A percentile compares a stretch with the other conserved stretches of the same genome.
Evolutionary conservation across 805 yeast genomes (phyloP).

Genomic region (Barnettozyma botsteinii): DNA sequence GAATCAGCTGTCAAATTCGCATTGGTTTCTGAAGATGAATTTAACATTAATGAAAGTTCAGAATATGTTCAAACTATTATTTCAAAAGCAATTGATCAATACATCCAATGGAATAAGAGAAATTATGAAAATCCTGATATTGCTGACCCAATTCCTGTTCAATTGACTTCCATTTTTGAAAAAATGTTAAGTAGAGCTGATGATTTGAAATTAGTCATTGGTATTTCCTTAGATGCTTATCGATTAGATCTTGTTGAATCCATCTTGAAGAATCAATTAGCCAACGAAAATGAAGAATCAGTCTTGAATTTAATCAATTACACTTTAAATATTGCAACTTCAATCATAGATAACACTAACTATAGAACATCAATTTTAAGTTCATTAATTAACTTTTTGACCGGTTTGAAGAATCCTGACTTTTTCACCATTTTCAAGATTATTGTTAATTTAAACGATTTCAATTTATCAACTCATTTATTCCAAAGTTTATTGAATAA

Average conservation of each 20-base stretch:
- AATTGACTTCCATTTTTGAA: slow-evolving; percentile 68
- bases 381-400: slow-evolving; percentile 54
- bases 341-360: slow-evolving; percentile 55
- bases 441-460: slow-evolving; percentile 81
- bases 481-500: slow-evolving; percentile 51
- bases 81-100: slow-evolving; percentile 83
- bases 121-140: slow-evolving; percentile 31
- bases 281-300: slow-evolving; percentile 42
- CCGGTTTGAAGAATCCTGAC: slow-evolving; percentile 60
- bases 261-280: slow-evolving; percentile 40
- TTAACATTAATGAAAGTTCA: slow-evolving; percentile 67
- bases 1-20: slow-evolving; percentile 88
- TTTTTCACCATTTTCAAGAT: slow-evolving; percentile 81
- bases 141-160: slow-evolving; percentile 42
- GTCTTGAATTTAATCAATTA: slow-evolving; percentile 59
- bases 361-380: slow-evolving; percentile 65
- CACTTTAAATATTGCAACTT: slow-evolving; percentile 65
- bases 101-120: slow-evolving; percentile 58
- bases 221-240: slow-evolving; percentile 84
- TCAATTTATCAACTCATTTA: slow-evolving; percentile 58
- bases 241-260: slow-evolving; percentile 73
- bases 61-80: slow-evolving; percentile 92
- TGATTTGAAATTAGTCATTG: slow-evolving; percentile 78
- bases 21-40: slow-evolving; percentile 73
- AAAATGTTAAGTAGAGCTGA: slow-evolving; percentile 81